Conservation (phyloP, 2,329 filamentous ascomycete species). For the Sclerotiophoma versabilis region DNA sequence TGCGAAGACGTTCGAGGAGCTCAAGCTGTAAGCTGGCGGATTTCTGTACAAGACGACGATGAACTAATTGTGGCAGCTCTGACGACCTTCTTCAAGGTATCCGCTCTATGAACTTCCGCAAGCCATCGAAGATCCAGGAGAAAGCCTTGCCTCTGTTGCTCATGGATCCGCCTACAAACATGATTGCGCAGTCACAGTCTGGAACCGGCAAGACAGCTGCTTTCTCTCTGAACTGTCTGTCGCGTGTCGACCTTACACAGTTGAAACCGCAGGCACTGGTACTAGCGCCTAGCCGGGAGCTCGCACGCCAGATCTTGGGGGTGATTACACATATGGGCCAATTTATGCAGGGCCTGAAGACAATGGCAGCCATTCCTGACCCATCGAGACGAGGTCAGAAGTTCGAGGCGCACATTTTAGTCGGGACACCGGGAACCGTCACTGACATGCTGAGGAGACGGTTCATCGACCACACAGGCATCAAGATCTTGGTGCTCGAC, state of each 20-base stretch:
- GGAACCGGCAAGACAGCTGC: slow-evolving; percentile 98
- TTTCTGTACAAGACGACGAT: background rate
- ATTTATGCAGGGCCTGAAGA: slow-evolving; percentile 77
- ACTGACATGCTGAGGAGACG: slow-evolving; percentile 83
- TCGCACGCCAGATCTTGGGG: slow-evolving; percentile 90
- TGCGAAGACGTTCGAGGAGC: slow-evolving; percentile 80
- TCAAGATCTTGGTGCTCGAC: slow-evolving; percentile 89
- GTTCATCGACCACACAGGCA: slow-evolving; percentile 72
- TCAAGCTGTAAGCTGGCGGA: slow-evolving; percentile 71
- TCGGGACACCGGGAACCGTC: slow-evolving; percentile 93
- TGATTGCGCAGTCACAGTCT: slow-evolving; percentile 99
- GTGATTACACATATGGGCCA: slow-evolving; percentile 85
- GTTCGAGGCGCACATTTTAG: slow-evolving; percentile 79
- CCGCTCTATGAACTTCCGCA: slow-evolving; percentile 86
- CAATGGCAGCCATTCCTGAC: slow-evolving; percentile 85
- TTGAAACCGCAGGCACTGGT: slow-evolving; percentile 83
- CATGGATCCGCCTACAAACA: slow-evolving; percentile 83
- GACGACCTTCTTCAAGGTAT: slow-evolving; percentile 65
- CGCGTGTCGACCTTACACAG: slow-evolving; percentile 77
- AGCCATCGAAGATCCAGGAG: slow-evolving; percentile 98
- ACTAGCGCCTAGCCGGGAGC: slow-evolving; percentile 89
- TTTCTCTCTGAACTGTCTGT: slow-evolving; percentile 90
- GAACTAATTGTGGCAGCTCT: slow-evolving; percentile 27
- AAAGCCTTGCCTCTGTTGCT: slow-evolving; percentile 90
- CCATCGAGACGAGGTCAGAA: slow-evolving; percentile 71